phyloP scores from a whole-genome alignment of 108 stramenopile species.

The Parietichytrium sp. region DNA sequence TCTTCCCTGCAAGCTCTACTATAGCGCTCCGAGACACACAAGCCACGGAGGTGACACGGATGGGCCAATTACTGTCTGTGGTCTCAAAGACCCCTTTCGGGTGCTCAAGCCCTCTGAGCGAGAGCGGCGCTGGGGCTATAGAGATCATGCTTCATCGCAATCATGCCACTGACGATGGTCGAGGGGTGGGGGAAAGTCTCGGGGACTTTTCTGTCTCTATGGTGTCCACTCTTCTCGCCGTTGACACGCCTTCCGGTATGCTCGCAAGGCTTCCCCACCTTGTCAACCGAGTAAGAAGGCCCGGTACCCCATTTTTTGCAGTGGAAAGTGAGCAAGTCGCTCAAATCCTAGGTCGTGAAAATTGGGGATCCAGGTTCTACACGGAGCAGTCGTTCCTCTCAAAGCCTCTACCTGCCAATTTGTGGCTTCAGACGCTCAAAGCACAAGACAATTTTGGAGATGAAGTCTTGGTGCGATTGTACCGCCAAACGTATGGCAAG shows the following conservation, averaged over 20 bases:
- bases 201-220: background rate
- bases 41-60: background rate
- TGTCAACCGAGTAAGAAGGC: background rate
- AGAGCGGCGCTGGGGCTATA: background rate
- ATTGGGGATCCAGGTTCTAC: slow-evolving; percentile 5
- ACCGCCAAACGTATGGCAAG: too few relatives aligned
- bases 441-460: background rate
- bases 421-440: background rate
- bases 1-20: slow-evolving; percentile 9
- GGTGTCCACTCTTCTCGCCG: background rate
- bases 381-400: background rate
- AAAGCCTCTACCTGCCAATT: background rate
- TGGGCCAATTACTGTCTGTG: background rate
- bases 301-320: background rate
- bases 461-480: slow-evolving; percentile 4
- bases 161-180: slow-evolving; percentile 24
- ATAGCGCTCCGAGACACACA: background rate
- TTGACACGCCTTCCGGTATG: background rate
- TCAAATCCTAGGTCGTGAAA: background rate
- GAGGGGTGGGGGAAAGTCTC: slow-evolving; percentile 1
- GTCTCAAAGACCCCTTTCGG: slow-evolving; percentile 16
- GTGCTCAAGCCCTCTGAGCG: background rate
- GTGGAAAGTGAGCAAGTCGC: background rate
- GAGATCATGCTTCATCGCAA: slow-evolving; percentile 24
- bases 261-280: background rate